phyloP scores from a whole-genome alignment of 2,329 filamentous ascomycete species.

The Cordyceps pruinosa region DNA sequence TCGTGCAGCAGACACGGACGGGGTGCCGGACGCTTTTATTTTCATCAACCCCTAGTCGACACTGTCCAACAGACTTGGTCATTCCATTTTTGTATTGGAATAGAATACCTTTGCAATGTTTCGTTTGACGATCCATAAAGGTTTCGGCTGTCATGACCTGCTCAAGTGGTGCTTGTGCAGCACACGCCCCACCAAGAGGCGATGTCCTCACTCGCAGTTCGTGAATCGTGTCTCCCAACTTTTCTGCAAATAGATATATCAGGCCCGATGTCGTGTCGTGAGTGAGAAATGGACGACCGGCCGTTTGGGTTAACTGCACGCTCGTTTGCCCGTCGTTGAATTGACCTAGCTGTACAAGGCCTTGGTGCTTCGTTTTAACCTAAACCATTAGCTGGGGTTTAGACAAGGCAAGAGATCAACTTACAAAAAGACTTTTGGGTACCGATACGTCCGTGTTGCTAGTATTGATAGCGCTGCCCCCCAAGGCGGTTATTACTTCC shows the following conservation, averaged over 20 bases:
- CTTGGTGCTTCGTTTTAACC: slow-evolving; percentile 1
- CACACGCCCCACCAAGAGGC: not conserved
- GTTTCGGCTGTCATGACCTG: not conserved
- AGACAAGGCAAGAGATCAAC: not conserved
- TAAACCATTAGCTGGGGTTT: not conserved
- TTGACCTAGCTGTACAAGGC: not conserved
- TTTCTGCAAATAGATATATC: not conserved
- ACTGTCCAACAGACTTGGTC: not conserved
- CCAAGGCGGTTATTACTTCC: not conserved
- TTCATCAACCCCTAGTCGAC: slow-evolving; percentile 2
- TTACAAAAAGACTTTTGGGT: not conserved
- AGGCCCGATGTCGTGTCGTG: not conserved
- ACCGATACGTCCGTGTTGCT: not conserved
- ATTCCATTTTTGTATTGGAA: not conserved
- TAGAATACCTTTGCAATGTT: slow-evolving; percentile 3
- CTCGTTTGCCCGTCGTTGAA: not conserved
- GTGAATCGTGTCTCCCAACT: not conserved
- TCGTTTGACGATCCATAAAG: not conserved
- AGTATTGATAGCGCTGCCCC: not conserved
- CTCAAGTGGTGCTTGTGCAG: not conserved
- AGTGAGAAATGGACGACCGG: not conserved
- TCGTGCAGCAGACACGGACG: not conserved
- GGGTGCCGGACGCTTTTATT: not conserved
- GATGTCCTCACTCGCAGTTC: not conserved
- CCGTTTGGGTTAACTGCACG: not conserved